A percentile compares a stretch with the other conserved stretches of the same genome.
Evolutionary conservation across 306 rosid species (phyloP).

Genomic region (Trichosanthes cucumerina): DNA sequence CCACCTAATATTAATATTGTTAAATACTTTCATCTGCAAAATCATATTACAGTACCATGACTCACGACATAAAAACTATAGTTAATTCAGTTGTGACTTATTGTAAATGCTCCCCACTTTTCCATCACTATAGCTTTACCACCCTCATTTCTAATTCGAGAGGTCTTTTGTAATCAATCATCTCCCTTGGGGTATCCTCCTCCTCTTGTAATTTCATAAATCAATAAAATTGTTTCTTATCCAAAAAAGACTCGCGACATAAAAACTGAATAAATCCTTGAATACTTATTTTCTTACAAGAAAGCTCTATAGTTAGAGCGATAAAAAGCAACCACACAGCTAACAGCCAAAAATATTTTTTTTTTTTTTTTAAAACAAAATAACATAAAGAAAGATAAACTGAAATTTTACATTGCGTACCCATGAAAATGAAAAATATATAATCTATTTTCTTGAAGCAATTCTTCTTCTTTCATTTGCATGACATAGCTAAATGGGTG

Average conservation of each 20-base stretch:
- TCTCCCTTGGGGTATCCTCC: no score
- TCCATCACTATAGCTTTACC: no score
- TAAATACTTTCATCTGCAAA: not conserved
- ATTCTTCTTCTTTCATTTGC: not conserved
- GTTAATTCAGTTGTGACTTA: no score
- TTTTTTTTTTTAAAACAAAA: not conserved
- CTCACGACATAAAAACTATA: not conserved
- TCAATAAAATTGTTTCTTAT: no score
- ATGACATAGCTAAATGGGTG: not conserved
- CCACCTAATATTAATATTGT: slow-evolving; percentile 43
- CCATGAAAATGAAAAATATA: not conserved
- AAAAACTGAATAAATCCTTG: not conserved
- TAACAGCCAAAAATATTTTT: not conserved
- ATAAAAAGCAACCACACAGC: not conserved
- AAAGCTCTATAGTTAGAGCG: not conserved
- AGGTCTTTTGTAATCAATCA: no score
- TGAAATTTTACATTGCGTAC: not conserved
- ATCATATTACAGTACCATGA: not conserved
- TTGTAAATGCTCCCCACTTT: no score
- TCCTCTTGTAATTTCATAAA: no score
- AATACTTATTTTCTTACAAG: not conserved
- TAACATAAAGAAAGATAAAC: not conserved
- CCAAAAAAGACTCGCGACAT: not conserved
- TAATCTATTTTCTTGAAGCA: not conserved
- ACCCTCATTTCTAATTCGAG: no score